Evolutionary conservation across 306 rosid genomes (phyloP), one percentile per base, ranked within the genome.

Genomic region (Dryas alaskensis): DNA sequence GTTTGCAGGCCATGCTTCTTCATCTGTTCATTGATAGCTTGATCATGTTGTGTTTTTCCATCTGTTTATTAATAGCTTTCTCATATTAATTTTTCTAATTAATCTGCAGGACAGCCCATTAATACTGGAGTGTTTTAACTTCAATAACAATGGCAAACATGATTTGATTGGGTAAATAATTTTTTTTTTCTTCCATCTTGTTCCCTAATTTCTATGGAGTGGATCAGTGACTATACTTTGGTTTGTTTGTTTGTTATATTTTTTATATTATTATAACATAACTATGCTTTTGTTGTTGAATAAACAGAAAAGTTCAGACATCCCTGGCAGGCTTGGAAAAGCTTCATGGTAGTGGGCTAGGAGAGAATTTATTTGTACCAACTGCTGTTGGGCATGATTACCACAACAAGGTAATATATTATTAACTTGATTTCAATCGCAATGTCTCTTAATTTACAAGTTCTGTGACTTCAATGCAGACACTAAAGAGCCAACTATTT

Each of bases 111-210:
- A 95, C 67, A 84, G 46, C 77, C 92, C 97, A 19, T 82, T 95
- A 73, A 73, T 90, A 80, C 83, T 92, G 68, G 98, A 95, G 87
- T 92, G 99, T 84, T 95, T 82, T 80, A 90, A 90, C 84, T 95
- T 87, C 78, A 92, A 95, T 79, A 85, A 80, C 91, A 92, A 84
- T 77, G 99, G 99, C 27, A 95, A 89, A 65, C 99, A 95, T 81
- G 99, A 95, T 85, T 85, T 90, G 86, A 80, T 95, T 75, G 99
- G 99, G 99, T 92, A 92, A 86, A 61, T 58, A 53, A n/a, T 63
- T n/a, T 70, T 74, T 22, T 79, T 51, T 61, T 68, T 73, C 69
- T 70, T 65, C 59, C 76, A 7, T 44, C 70, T 66, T 73, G 17
- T 63, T 73, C 64, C 45, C 79, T 72, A 11, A 25, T 67, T 46